These are phyloP conservation scores for Stygiomarasmius scandens DNA, from an alignment of 1,284 basidiomycete genomes.

Conservation along the genomic window DNA sequence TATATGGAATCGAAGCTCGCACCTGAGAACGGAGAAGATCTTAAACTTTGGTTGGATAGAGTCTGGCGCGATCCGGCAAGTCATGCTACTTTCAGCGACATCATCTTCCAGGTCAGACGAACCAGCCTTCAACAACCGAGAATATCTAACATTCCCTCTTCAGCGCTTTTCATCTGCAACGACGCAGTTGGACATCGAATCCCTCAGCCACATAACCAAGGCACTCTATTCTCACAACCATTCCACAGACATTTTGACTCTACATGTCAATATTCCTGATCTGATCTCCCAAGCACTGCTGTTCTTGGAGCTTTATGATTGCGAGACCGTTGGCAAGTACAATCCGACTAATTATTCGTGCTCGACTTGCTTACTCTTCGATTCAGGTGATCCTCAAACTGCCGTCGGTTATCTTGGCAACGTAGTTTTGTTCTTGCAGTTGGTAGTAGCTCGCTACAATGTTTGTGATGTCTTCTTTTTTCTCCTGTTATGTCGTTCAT, in stretches of 20 bases:
- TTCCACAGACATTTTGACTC: slow-evolving; percentile 66
- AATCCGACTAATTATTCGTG: slow-evolving; percentile 1
- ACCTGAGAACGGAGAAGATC: slow-evolving; percentile 56
- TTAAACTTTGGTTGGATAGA: slow-evolving; percentile 50
- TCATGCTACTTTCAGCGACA: slow-evolving; percentile 60
- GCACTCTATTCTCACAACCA: slow-evolving; percentile 58
- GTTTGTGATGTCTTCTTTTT: slow-evolving; percentile 41
- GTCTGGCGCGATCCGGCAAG: slow-evolving; percentile 62
- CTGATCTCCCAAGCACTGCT: slow-evolving; percentile 61
- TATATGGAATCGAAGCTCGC: slow-evolving; percentile 66
- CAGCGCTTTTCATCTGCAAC: slow-evolving; percentile 60
- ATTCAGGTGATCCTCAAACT: slow-evolving; percentile 76
- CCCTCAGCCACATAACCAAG: slow-evolving; percentile 55
- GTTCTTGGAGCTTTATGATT: slow-evolving; percentile 74
- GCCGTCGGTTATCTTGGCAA: slow-evolving; percentile 76
- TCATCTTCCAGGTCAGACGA: slow-evolving; percentile 55
- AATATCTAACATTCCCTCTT: not conserved
- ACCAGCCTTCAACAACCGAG: too few relatives aligned
- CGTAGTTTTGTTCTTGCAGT: slow-evolving; percentile 72
- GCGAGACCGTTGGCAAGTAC: slow-evolving; percentile 72
- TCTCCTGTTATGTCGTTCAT: slow-evolving; percentile 7
- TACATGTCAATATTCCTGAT: slow-evolving; percentile 67
- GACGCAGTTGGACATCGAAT: slow-evolving; percentile 61
- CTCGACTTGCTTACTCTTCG: slow-evolving; percentile 13
- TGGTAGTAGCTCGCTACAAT: slow-evolving; percentile 62